Evolutionary conservation across 768 basidiomycete genomes (phyloP), one percentile per base, ranked within the genome.

Genomic region (Serendipita vermifera): DNA sequence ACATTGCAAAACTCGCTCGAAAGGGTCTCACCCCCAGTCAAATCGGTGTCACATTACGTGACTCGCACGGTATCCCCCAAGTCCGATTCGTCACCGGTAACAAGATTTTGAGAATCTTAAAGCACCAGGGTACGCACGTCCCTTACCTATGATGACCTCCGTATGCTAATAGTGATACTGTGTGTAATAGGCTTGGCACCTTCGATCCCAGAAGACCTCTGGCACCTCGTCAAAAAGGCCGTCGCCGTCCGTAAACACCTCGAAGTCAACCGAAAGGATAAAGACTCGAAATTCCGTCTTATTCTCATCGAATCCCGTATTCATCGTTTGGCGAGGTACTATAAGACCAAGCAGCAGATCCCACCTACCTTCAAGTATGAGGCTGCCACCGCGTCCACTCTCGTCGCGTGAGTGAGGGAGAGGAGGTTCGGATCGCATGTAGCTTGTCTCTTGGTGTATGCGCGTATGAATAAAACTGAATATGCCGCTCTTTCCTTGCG

Each of bases 211-310:
- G 94, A 99, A 82, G 94, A 96, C 80, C 86, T 97, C 61, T 96
- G 90, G 86, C 85, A 91, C 81, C 84, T 96, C 72, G 85, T 98
- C 82, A 97, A 97, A 84, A 99, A 97, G 83, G 94, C 94, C 71
- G 92, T 99, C 68, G 79, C 89, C 65, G 91, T 99, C 68, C 91
- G 93, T 74, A 98, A 97, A 79, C 94, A 98, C 74, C 81, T 99
- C 64, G 90, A 96, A 73, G 77, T 80, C 66, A 97, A 96, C 85
- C 84, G 94, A 70, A 94, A 93, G 73, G 94, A 99, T 81, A 94
- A 91, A 79, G 93, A 97, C 79, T 89, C 88, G 72, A 94, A 83
- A 68, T 83, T 82, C 78, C 89, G 93, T 70, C 83, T 97, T 67
- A 97, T 97, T 77, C 77, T 97, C 66, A 94, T 99, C 78, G 94